phyloP scores from a whole-genome alignment of 768 basidiomycete genomes.

The Pleurotus giganteus region DNA sequence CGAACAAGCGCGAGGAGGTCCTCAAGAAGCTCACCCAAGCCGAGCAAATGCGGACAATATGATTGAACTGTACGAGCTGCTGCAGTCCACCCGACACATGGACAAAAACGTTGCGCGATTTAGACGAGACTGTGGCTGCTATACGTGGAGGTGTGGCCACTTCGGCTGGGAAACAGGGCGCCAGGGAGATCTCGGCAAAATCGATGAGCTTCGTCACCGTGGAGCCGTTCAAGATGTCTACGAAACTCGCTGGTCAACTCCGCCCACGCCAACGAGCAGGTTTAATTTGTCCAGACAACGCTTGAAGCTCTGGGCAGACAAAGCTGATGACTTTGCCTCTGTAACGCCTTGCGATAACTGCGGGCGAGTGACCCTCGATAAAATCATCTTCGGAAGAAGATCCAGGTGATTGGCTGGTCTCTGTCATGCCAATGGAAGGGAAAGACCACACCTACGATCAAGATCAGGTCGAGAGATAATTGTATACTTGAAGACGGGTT shows the following conservation, averaged over 20 bases:
- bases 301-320: not conserved
- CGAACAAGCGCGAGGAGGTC: not conserved
- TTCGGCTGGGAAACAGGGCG: not conserved
- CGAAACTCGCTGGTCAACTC: not conserved
- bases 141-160: not conserved
- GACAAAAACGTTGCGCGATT: not conserved
- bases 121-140: not conserved
- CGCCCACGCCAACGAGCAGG: not conserved
- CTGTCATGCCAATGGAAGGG: not conserved
- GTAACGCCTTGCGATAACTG: not conserved
- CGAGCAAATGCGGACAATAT: not conserved
- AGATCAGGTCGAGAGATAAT: not conserved
- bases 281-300: not conserved
- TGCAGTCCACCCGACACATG: not conserved
- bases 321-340: not conserved
- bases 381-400: not conserved
- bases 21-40: not conserved
- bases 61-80: not conserved
- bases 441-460: not conserved
- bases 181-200: not conserved
- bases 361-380: not conserved
- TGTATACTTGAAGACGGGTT: not conserved
- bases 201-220: too few relatives aligned
- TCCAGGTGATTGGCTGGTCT: not conserved
- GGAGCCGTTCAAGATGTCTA: not conserved